These are phyloP conservation scores for Rachicladosporium sp. DNA, from an alignment of 2,329 filamentous ascomycete genomes.

Conservation along the genomic window DNA sequence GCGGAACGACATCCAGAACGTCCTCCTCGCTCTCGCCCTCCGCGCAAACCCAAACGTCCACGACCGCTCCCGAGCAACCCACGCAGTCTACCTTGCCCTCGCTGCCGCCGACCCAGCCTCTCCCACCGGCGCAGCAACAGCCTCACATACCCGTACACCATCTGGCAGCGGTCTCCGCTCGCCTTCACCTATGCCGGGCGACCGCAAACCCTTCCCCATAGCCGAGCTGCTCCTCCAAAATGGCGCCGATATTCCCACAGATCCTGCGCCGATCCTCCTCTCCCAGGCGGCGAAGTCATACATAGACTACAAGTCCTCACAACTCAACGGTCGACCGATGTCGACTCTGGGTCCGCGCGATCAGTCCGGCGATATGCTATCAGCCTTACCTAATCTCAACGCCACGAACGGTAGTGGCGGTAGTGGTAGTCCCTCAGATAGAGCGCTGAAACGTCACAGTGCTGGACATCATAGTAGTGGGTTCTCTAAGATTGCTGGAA, in stretches of 20 bases:
- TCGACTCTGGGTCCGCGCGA: slow-evolving; percentile 12
- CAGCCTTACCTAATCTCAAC: slow-evolving; percentile 45
- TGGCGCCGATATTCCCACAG: slow-evolving; percentile 70
- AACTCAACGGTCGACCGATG: slow-evolving; percentile 25
- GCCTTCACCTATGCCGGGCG: slow-evolving; percentile 28
- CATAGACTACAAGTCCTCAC: slow-evolving; percentile 60
- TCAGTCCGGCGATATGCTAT: slow-evolving; percentile 42
- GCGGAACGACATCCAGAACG: slow-evolving; percentile 87
- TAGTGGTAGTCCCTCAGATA: slow-evolving; percentile 3
- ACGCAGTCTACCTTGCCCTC: slow-evolving; percentile 83
- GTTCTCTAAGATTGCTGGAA: slow-evolving; percentile 1
- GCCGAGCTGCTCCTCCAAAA: slow-evolving; percentile 90
- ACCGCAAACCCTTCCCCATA: slow-evolving; percentile 58
- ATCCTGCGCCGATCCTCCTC: slow-evolving; percentile 70
- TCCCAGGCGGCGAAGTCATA: slow-evolving; percentile 71
- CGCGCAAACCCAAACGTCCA: slow-evolving; percentile 74
- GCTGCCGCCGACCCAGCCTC: slow-evolving; percentile 84
- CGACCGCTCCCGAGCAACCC: slow-evolving; percentile 78
- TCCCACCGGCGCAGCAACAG: slow-evolving; percentile 37
- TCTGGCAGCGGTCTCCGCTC: slow-evolving; percentile 18
- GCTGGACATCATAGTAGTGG: slow-evolving; percentile 3
- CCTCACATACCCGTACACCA: slow-evolving; percentile 11
- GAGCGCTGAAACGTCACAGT: slow-evolving; percentile 5
- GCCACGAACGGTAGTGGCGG: slow-evolving; percentile 26
- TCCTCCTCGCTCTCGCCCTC: slow-evolving; percentile 79